Percentiles rank a stretch among this genome's conserved stretches.
Evolutionary conservation across 2,329 filamentous ascomycete genomes (phyloP).

Genomic region (Phoma sp.): DNA sequence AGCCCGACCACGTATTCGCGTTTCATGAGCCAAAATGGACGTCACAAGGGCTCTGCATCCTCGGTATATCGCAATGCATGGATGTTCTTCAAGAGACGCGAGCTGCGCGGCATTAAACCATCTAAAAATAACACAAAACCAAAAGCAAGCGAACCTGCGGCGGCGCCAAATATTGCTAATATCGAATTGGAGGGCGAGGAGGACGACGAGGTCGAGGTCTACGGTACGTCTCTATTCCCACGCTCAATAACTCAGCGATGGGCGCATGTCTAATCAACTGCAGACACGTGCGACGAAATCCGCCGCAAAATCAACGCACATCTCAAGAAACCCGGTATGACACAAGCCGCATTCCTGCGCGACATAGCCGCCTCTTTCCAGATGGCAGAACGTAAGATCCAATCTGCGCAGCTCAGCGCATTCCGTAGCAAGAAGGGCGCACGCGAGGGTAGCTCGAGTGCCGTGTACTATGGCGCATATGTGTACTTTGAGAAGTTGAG

Average conservation of each 20-base stretch:
- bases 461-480: constrained; percentile 62
- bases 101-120: constrained; percentile 55
- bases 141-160: constrained; percentile 8
- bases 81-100: constrained; percentile 58
- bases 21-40: constrained; percentile 62
- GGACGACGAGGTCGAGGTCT: too few relatives aligned
- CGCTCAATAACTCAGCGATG: too few relatives aligned
- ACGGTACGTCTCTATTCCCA: too few relatives aligned
- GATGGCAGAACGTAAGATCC: constrained; percentile 47
- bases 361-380: constrained; percentile 55
- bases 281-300: constrained; percentile 63
- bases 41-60: constrained; percentile 42
- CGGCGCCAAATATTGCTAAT: too few relatives aligned
- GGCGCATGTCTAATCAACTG: too few relatives aligned
- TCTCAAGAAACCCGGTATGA: constrained; percentile 56
- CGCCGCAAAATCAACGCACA: constrained; percentile 63
- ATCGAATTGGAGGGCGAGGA: too few relatives aligned
- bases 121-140: constrained; percentile 5
- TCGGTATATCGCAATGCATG: constrained; percentile 37
- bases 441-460: constrained; percentile 56
- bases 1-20: constrained; percentile 45
- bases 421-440: constrained; percentile 61
- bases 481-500: constrained; percentile 67
- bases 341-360: constrained; percentile 60
- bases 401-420: constrained; percentile 54